Evolutionary conservation across 1,284 basidiomycete species (phyloP).

Genomic region (Porphyrellus sp.): DNA sequence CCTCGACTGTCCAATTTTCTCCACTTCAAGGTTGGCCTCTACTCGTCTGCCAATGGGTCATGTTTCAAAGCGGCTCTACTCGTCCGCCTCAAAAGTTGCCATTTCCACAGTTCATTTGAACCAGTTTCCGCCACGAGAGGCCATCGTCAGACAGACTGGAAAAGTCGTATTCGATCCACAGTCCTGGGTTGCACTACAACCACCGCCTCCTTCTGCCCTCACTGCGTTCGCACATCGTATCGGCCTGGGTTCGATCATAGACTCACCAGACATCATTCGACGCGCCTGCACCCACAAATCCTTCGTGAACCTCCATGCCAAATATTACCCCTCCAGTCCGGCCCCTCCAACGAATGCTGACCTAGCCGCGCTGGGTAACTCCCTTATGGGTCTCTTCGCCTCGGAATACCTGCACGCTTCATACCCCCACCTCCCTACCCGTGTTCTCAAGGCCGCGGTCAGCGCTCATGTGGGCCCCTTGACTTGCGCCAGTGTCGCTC

Average conservation of each 20-base stretch:
- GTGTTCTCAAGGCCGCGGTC: slow-evolving; percentile 86
- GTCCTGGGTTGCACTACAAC: slow-evolving; percentile 68
- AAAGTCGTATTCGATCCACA: slow-evolving; percentile 54
- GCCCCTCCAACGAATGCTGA: slow-evolving; percentile 71
- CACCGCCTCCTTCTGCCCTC: slow-evolving; percentile 68
- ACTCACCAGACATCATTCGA: slow-evolving; percentile 52
- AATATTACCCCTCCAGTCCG: slow-evolving; percentile 51
- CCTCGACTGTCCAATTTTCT: slow-evolving; percentile 1
- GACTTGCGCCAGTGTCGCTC: slow-evolving; percentile 79
- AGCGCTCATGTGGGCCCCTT: slow-evolving; percentile 87
- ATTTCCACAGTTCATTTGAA: slow-evolving; percentile 52
- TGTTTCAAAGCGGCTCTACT: slow-evolving; percentile 57
- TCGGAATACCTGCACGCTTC: slow-evolving; percentile 80
- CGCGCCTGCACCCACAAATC: slow-evolving; percentile 83
- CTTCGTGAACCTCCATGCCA: slow-evolving; percentile 54
- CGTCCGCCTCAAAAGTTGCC: slow-evolving; percentile 54
- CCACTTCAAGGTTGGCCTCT: background rate
- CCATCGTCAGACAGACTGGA: slow-evolving; percentile 38
- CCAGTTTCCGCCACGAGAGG: slow-evolving; percentile 62
- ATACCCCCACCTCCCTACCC: slow-evolving; percentile 90
- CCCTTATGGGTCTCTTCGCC: slow-evolving; percentile 88
- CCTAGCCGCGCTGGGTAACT: slow-evolving; percentile 81
- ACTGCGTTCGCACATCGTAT: slow-evolving; percentile 73
- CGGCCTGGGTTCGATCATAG: slow-evolving; percentile 56
- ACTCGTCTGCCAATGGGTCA: slow-evolving; percentile 44